phyloP scores from a whole-genome alignment of 2,329 filamentous ascomycete species.

The Fusarium gaditjirri region DNA sequence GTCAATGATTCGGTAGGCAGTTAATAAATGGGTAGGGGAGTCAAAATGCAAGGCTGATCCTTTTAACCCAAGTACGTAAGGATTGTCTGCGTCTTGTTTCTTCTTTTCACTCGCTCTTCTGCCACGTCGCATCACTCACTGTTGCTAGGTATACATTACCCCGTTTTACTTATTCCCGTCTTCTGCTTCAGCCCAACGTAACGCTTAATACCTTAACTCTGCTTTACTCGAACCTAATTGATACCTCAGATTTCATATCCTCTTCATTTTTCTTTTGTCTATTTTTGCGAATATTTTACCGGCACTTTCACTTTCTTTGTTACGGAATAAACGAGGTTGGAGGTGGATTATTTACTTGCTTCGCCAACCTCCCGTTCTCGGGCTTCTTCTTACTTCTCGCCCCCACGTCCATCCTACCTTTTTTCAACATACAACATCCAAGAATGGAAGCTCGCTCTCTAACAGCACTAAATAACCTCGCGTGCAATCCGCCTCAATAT shows the following conservation, averaged over 20 bases:
- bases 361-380: constrained; percentile 19
- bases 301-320: constrained; percentile 9
- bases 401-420: constrained; percentile 14
- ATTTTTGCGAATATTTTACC: background rate
- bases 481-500: constrained; percentile 87
- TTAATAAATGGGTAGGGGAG: background rate
- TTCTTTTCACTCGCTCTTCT: constrained; percentile 1
- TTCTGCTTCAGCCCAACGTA: constrained; percentile 15
- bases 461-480: constrained; percentile 80
- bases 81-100: constrained; percentile 1
- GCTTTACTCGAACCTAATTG: constrained; percentile 1
- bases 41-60: constrained; percentile 16
- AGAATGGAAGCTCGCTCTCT: constrained; percentile 85
- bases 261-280: background rate
- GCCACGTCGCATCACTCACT: constrained; percentile 18
- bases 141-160: constrained; percentile 1
- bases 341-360: constrained; percentile 13
- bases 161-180: constrained; percentile 8
- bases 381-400: constrained; percentile 5
- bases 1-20: background rate
- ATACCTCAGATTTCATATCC: constrained; percentile 7
- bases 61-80: background rate
- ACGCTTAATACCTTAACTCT: constrained; percentile 7
- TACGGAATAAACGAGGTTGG: constrained; percentile 7
- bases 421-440: constrained; percentile 14